Percentiles rank a stretch among this genome's conserved stretches.
Conservation (phyloP, 2,329 filamentous ascomycete genomes). For the Cercospora janseana region DNA sequence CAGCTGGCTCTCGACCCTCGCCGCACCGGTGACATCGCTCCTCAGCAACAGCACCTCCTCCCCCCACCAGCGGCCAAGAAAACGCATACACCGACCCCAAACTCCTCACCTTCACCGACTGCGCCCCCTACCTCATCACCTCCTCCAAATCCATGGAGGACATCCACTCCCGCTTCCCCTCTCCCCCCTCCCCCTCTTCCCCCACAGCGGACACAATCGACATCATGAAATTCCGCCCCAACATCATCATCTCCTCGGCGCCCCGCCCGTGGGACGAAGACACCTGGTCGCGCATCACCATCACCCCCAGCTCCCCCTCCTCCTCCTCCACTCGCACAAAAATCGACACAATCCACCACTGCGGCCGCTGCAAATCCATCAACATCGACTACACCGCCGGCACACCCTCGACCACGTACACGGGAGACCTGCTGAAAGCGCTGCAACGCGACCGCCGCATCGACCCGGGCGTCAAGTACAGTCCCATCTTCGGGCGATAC, state of each 20-base stretch:
- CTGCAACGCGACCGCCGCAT: constrained; percentile 47
- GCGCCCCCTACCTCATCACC: constrained; percentile 71
- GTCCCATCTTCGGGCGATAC: constrained; percentile 51
- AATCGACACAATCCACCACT: constrained; percentile 46
- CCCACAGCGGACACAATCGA: too few relatives aligned
- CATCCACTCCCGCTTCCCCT: constrained; percentile 51
- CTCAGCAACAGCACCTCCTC: constrained; percentile 8
- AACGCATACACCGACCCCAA: constrained; percentile 30
- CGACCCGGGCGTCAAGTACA: constrained; percentile 47
- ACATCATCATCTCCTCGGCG: constrained; percentile 46
- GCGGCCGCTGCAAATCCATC: constrained; percentile 47
- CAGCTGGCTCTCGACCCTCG: constrained; percentile 38
- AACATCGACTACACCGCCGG: constrained; percentile 51
- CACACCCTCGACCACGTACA: constrained; percentile 38
- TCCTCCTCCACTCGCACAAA: constrained; percentile 21
- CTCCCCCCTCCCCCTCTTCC: constrained; percentile 28
- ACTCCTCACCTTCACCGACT: constrained; percentile 66
- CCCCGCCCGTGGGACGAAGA: constrained; percentile 47
- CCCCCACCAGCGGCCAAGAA: constrained; percentile 1
- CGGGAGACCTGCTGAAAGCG: constrained; percentile 46
- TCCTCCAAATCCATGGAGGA: constrained; percentile 68
- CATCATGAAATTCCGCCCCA: constrained; percentile 49
- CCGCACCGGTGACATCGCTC: constrained; percentile 27
- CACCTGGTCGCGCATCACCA: constrained; percentile 44
- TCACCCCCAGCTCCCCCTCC: constrained; percentile 27